Evolutionary conservation across 164 flowering plant genomes (phyloP).

Genomic region (Vitis rotundifolia): DNA sequence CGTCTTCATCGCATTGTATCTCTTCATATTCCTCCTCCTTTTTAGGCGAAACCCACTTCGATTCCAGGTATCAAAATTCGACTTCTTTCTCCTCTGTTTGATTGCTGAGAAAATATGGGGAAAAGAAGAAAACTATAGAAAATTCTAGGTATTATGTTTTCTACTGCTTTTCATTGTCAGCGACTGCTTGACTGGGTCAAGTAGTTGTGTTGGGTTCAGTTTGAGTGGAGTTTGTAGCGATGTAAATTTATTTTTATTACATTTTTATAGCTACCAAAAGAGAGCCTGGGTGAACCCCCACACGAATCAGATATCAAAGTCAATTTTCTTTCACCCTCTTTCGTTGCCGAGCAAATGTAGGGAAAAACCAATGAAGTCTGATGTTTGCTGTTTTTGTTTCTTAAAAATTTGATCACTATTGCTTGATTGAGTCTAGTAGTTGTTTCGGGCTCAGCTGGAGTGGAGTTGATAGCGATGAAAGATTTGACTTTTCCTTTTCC

Average conservation of each 20-base stretch:
- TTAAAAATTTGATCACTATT: too few species aligned
- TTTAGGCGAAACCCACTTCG: conserved; percentile 33
- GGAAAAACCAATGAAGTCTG: neutral
- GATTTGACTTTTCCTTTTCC: too few species aligned
- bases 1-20: too few species aligned
- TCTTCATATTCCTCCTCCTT: conserved; percentile 61
- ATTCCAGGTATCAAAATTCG: conserved; percentile 30
- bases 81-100: neutral
- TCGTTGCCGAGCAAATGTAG: neutral
- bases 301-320: too few species aligned
- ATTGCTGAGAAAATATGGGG: neutral
- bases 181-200: too few species aligned
- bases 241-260: neutral
- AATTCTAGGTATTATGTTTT: too few species aligned
- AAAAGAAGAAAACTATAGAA: too few species aligned
- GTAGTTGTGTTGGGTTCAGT: too few species aligned
- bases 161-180: neutral
- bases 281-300: too few species aligned
- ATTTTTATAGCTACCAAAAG: neutral
- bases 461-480: too few species aligned
- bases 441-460: too few species aligned
- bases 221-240: neutral
- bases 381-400: neutral
- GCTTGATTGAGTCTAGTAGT: too few species aligned
- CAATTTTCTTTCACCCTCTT: neutral